Percentiles rank a stretch among this genome's conserved stretches.
phyloP scores from a whole-genome alignment of 2,329 filamentous ascomycete species.

The Lasiodiplodia citricola region DNA sequence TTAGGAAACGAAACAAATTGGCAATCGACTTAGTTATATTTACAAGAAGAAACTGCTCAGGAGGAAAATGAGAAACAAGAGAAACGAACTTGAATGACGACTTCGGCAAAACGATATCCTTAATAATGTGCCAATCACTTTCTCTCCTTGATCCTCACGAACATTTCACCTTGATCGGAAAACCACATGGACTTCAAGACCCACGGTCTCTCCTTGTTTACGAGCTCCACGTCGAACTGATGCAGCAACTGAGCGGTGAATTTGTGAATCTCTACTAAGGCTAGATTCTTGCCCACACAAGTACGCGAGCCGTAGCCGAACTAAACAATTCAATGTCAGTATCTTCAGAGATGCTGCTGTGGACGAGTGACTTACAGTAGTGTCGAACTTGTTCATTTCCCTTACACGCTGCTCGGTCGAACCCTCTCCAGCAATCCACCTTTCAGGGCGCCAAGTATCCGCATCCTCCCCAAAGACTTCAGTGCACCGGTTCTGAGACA shows the following conservation, averaged over 20 bases:
- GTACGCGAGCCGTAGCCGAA: slow-evolving; percentile 47
- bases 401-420: neutral
- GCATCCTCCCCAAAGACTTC: slow-evolving; percentile 52
- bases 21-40: too few species aligned
- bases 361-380: neutral
- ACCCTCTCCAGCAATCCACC: slow-evolving; percentile 36
- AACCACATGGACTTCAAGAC: slow-evolving; percentile 7
- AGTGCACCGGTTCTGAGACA: slow-evolving; percentile 48
- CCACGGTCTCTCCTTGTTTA: slow-evolving; percentile 1
- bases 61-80: too few species aligned
- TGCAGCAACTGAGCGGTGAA: slow-evolving; percentile 33
- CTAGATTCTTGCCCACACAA: slow-evolving; percentile 45
- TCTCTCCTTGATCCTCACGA: slow-evolving; percentile 6
- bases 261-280: slow-evolving; percentile 45
- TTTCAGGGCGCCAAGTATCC: slow-evolving; percentile 51
- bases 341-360: neutral
- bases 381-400: slow-evolving; percentile 13
- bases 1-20: too few species aligned
- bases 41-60: too few species aligned
- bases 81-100: too few species aligned
- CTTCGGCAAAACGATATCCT: too few species aligned
- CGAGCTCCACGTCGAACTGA: slow-evolving; percentile 7
- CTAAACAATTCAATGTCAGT: neutral
- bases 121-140: neutral
- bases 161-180: slow-evolving; percentile 4